Evolutionary conservation across 192 early-diverging fungal genomes (phyloP).

Genomic region (Coemansia sp.): DNA sequence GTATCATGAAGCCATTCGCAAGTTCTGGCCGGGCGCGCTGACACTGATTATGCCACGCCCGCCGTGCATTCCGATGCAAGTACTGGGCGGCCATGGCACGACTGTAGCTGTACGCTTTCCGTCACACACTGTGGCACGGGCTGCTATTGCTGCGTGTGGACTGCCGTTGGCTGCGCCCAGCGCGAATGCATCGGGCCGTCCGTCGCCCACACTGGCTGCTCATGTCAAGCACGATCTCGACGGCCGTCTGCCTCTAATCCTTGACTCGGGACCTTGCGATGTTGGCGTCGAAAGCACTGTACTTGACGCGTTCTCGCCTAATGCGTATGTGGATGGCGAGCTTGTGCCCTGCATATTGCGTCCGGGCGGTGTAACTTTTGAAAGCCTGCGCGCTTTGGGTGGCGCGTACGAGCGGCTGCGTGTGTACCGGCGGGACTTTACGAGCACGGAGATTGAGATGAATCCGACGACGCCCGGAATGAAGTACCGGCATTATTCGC

Average conservation of each 20-base stretch:
- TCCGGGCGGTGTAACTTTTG: constrained; percentile 89
- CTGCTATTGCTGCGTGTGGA: constrained; percentile 77
- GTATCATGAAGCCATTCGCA: constrained; percentile 67
- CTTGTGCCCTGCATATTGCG: constrained; percentile 77
- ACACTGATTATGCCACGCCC: constrained; percentile 84
- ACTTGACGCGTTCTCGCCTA: constrained; percentile 64
- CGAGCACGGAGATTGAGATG: constrained; percentile 65
- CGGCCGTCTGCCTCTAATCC: constrained; percentile 77
- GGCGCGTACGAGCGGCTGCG: constrained; percentile 64
- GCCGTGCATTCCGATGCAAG: constrained; percentile 61
- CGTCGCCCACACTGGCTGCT: constrained; percentile 86
- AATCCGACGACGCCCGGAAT: constrained; percentile 96
- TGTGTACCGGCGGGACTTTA: constrained; percentile 81
- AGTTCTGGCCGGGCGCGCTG: constrained; percentile 92
- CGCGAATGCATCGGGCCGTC: constrained; percentile 95
- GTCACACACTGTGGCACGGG: constrained; percentile 85
- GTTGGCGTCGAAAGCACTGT: constrained; percentile 95
- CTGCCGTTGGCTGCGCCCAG: constrained; percentile 95
- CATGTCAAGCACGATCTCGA: constrained; percentile 86
- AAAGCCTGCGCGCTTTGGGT: constrained; percentile 61
- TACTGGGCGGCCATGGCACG: constrained; percentile 76
- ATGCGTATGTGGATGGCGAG: constrained; percentile 16
- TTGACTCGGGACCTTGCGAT: constrained; percentile 88
- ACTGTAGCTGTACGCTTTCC: constrained; percentile 93
- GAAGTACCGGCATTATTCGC: constrained; percentile 99